These are phyloP conservation scores for Mucor sp. DNA, from an alignment of 371 early-diverging fungal genomes.

Conservation along the genomic window DNA sequence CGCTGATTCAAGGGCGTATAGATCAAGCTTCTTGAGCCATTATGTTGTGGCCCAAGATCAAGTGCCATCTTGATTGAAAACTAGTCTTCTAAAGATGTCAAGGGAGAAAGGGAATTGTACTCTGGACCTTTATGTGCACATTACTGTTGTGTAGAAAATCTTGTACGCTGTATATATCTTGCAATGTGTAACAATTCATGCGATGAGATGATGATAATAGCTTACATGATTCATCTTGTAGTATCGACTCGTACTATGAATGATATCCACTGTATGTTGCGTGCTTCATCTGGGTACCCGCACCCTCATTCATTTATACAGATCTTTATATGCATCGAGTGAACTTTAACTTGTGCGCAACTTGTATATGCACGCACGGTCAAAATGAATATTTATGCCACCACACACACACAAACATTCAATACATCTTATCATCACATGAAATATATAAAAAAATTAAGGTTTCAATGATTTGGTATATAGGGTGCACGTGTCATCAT, in stretches of 20 bases:
- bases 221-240: neutral
- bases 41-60: too few relatives aligned
- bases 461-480: neutral
- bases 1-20: too few relatives aligned
- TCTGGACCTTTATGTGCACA: too few relatives aligned
- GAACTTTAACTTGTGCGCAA: neutral
- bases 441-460: neutral
- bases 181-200: neutral
- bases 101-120: too few relatives aligned
- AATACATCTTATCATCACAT: neutral
- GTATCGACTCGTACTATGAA: too few relatives aligned
- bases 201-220: neutral
- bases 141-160: neutral
- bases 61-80: too few relatives aligned
- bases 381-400: constrained; percentile 1
- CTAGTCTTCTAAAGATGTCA: too few relatives aligned
- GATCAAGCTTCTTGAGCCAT: too few relatives aligned
- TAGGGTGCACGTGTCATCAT: constrained; percentile 10
- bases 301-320: neutral
- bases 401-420: neutral
- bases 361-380: constrained; percentile 6
- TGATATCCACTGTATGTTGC: neutral
- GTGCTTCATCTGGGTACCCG: neutral
- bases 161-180: neutral
- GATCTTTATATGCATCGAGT: neutral